Evolutionary conservation across 208 protist genomes (phyloP), one percentile per base, ranked within the genome.

Genomic region (Trypanosoma congolense): DNA sequence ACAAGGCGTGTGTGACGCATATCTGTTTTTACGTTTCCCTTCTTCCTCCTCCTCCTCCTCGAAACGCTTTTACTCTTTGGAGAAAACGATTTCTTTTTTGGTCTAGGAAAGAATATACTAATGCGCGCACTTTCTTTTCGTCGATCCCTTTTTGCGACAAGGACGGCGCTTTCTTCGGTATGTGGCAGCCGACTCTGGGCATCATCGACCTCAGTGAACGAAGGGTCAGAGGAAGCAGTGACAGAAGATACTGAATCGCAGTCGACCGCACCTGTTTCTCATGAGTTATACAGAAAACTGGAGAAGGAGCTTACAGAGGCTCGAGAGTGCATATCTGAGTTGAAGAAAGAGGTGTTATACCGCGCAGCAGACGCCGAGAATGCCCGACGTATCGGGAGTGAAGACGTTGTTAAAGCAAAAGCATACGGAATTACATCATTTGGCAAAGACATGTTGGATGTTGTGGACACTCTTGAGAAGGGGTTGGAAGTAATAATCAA

Each of bases 391-490:
- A 92, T 95, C 58, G 82, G 77, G 40, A 80, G 78, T 54, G 86
- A 95, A 33, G 92, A 97, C 51, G 83, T 91, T 21, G 79, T 92
- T 25, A 96, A 95, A 58, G 83, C 90, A 0, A 91, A 88, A 46
- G 61, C 86, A 9, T 97, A 87, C 56, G 87, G 85, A 28, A 82
- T 97, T 21, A 80, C 73, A 31, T 81, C 73, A 6, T 97, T 97
- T 61, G 85, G 84, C 1, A 94, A 96, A 68, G 83, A 94, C 54
- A 89, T 97, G 72, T 63, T 97, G 12, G 90, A 97, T 46, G 88
- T 97, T 31, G 82, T 80, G 10, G 92, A 97, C 56, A 96, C 79
- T 36, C 82, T 97, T n/a, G 84, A 96, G 35, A 87, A 88, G 45
- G 92, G 80, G 1, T 47, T 96, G 26, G 85, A 93, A 41, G 54